phyloP scores from a whole-genome alignment of 495 filamentous ascomycete species.

The Neurospora sp. region DNA sequence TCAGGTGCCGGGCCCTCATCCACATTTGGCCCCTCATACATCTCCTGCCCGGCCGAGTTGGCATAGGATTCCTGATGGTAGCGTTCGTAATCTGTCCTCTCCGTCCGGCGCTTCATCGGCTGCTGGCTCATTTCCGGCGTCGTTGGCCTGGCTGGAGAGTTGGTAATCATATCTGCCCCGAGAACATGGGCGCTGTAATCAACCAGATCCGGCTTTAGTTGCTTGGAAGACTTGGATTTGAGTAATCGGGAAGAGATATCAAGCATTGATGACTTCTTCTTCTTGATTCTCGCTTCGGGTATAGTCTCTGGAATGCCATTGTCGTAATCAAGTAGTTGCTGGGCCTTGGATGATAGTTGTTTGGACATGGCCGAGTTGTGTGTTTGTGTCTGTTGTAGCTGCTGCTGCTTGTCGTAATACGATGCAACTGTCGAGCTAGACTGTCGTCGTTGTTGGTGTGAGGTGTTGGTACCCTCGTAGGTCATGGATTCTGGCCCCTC shows the following conservation, averaged over 20 bases:
- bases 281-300: conserved; percentile 14
- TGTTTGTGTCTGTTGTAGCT: conserved; percentile 46
- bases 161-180: conserved; percentile 21
- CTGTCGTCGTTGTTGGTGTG: conserved; percentile 31
- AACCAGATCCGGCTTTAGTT: conserved; percentile 9
- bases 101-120: conserved; percentile 16
- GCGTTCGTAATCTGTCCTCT: conserved; percentile 34
- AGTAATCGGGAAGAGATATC: conserved; percentile 33
- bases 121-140: conserved; percentile 19
- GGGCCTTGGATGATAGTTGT: conserved; percentile 35
- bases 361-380: conserved; percentile 45
- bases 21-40: conserved; percentile 1
- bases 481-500: conserved; percentile 10
- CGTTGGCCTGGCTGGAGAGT: conserved; percentile 30
- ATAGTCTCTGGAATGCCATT: conserved; percentile 9
- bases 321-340: conserved; percentile 34
- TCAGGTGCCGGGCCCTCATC: not conserved
- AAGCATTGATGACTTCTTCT: conserved; percentile 41
- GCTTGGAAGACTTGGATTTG: conserved; percentile 7
- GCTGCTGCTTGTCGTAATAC: conserved; percentile 41
- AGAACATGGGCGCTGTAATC: conserved; percentile 9
- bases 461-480: conserved; percentile 25
- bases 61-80: conserved; percentile 42
- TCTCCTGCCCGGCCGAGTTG: conserved; percentile 25
- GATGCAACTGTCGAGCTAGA: conserved; percentile 43